Conservation (phyloP, 495 filamentous ascomycete genomes). For the Lindgomyces ingoldianus region DNA sequence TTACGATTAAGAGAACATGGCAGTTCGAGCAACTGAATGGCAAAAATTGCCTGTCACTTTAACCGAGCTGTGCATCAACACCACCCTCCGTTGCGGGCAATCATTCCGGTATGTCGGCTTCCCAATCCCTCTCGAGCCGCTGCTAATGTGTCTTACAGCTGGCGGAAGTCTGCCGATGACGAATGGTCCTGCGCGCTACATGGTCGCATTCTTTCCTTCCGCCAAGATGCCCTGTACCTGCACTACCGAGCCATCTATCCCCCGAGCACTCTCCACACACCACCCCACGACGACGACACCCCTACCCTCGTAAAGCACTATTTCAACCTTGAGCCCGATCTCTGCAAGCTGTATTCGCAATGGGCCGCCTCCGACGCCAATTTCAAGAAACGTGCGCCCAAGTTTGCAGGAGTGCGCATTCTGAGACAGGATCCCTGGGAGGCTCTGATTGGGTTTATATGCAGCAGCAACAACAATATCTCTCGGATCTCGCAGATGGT, state of each 20-base stretch:
- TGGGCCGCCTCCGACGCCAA: slow-evolving; percentile 87
- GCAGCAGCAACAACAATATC: slow-evolving; percentile 99
- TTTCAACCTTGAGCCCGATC: slow-evolving; percentile 74
- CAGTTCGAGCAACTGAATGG: slow-evolving; percentile 59
- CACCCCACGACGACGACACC: slow-evolving; percentile 58
- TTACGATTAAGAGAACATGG: slow-evolving; percentile 24
- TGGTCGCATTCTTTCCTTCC: slow-evolving; percentile 79
- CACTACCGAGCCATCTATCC: slow-evolving; percentile 77
- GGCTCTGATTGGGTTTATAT: slow-evolving; percentile 89
- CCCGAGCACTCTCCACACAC: slow-evolving; percentile 38
- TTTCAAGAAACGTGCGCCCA: slow-evolving; percentile 82
- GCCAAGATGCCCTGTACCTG: slow-evolving; percentile 75
- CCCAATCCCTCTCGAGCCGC: slow-evolving; percentile 1
- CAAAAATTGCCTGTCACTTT: slow-evolving; percentile 76
- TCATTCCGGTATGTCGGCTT: slow-evolving; percentile 65
- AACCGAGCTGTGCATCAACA: slow-evolving; percentile 85
- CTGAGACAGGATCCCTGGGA: slow-evolving; percentile 96
- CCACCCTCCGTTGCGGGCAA: slow-evolving; percentile 86
- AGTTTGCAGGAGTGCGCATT: slow-evolving; percentile 91
- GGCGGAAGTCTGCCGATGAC: slow-evolving; percentile 74
- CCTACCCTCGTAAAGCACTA: slow-evolving; percentile 71
- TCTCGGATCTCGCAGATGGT: slow-evolving; percentile 94
- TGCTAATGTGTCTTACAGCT: slow-evolving; percentile 55
- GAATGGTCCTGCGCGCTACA: slow-evolving; percentile 91
- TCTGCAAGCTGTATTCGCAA: slow-evolving; percentile 75